A percentile compares a stretch with the other conserved stretches of the same genome.
phyloP scores from a whole-genome alignment of 768 basidiomycete genomes.

The Fistulinella prunicolor region DNA sequence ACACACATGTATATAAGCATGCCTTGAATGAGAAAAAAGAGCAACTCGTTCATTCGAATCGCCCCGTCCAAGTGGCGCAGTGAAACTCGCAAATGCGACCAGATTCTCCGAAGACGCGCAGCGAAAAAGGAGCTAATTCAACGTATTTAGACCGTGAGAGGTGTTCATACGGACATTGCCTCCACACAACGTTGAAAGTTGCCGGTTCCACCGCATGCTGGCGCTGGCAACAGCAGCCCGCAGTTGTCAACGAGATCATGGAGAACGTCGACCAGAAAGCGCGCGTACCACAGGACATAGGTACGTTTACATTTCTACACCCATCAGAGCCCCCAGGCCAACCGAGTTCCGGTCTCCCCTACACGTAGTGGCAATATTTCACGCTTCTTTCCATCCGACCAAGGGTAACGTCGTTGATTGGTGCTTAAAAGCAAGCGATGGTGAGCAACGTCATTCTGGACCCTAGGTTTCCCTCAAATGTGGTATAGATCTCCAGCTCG shows the following conservation, averaged over 20 bases:
- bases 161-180: slow-evolving; percentile 19
- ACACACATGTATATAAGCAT: too few species aligned
- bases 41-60: too few species aligned
- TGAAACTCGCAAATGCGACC: too few species aligned
- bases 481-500: slow-evolving; percentile 56
- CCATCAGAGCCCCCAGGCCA: not conserved
- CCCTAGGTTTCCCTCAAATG: not conserved
- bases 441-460: slow-evolving; percentile 33
- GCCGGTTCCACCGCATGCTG: slow-evolving; percentile 15
- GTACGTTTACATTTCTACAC: slow-evolving; percentile 29
- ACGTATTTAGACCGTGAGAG: slow-evolving; percentile 28
- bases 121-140: slow-evolving; percentile 18
- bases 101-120: too few species aligned
- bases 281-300: slow-evolving; percentile 52
- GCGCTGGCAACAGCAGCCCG: slow-evolving; percentile 22
- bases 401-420: slow-evolving; percentile 79
- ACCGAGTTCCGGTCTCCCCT: not conserved
- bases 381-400: slow-evolving; percentile 82
- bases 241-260: slow-evolving; percentile 23
- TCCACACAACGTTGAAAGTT: slow-evolving; percentile 15
- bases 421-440: slow-evolving; percentile 68
- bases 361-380: slow-evolving; percentile 71
- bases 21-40: too few species aligned
- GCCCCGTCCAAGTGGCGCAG: too few species aligned
- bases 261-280: slow-evolving; percentile 28